These are phyloP conservation scores for Aureobasidium sp. DNA, from an alignment of 2,329 filamentous ascomycete genomes.

Conservation along the genomic window DNA sequence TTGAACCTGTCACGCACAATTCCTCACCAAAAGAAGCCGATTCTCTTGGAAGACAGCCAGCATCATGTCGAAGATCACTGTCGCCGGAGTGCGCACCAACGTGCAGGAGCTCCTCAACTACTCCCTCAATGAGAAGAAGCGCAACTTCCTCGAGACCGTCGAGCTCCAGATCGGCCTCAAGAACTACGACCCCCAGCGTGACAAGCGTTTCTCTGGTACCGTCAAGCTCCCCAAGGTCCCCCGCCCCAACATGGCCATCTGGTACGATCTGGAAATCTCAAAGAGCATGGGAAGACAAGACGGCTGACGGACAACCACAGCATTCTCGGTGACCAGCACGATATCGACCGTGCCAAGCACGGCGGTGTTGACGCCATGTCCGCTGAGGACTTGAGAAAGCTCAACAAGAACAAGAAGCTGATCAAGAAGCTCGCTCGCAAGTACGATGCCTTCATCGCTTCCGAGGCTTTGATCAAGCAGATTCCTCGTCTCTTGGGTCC, in stretches of 20 bases:
- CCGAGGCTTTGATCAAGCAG: conserved; percentile 97
- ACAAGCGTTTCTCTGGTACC: conserved; percentile 99
- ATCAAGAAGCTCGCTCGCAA: conserved; percentile 99
- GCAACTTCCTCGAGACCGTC: conserved; percentile 34
- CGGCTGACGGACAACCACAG: conserved; percentile 34
- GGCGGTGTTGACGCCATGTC: conserved; percentile 98
- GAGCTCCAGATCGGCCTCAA: conserved; percentile 80
- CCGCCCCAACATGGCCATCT: conserved; percentile 84
- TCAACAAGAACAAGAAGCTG: conserved; percentile 99
- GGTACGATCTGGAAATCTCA: conserved; percentile 38
- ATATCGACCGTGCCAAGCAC: conserved; percentile 99
- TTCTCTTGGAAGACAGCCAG: conserved; percentile 43
- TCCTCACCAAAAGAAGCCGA: conserved; percentile 27
- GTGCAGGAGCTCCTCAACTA: conserved; percentile 91
- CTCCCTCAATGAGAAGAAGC: conserved; percentile 44
- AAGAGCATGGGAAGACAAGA: conserved; percentile 7
- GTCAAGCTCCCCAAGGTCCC: conserved; percentile 89
- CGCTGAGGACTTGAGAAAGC: conserved; percentile 98
- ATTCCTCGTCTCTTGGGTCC: conserved; percentile 99
- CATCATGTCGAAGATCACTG: conserved; percentile 68
- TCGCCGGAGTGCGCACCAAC: conserved; percentile 90
- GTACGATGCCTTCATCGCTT: conserved; percentile 99
- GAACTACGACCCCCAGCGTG: conserved; percentile 98
- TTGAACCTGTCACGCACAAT: conserved; percentile 4
- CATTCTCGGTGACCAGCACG: conserved; percentile 89